phyloP scores from a whole-genome alignment of 495 filamentous ascomycete species.

The Penicillium lagena region DNA sequence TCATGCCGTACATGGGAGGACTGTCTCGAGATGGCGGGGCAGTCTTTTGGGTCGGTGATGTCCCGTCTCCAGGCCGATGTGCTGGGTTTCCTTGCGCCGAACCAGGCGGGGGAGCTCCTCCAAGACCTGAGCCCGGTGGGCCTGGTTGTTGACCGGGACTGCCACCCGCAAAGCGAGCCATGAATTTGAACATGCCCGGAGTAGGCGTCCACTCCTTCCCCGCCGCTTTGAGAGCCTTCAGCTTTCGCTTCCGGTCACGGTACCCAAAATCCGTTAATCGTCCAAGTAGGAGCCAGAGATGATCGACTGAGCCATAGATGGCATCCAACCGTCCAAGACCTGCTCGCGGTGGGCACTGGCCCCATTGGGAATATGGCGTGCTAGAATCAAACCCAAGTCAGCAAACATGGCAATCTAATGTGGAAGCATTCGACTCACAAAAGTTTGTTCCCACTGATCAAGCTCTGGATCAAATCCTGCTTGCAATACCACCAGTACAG shows the following conservation, averaged over 20 bases:
- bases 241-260: slow-evolving; percentile 72
- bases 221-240: slow-evolving; percentile 40
- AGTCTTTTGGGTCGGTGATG: slow-evolving; percentile 4
- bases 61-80: neutral
- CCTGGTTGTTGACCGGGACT: slow-evolving; percentile 9
- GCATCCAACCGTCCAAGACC: slow-evolving; percentile 72
- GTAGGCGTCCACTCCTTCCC: slow-evolving; percentile 54
- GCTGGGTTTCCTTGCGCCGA: slow-evolving; percentile 1
- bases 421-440: slow-evolving; percentile 56
- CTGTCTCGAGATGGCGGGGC: slow-evolving; percentile 3
- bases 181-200: slow-evolving; percentile 41
- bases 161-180: slow-evolving; percentile 29
- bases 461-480: slow-evolving; percentile 86
- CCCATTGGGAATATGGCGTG: slow-evolving; percentile 73
- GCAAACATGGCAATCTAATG: neutral
- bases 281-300: slow-evolving; percentile 75
- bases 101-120: neutral
- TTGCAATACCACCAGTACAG: slow-evolving; percentile 96
- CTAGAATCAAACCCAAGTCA: slow-evolving; percentile 36
- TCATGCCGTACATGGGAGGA: slow-evolving; percentile 49
- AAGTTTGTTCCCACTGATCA: slow-evolving; percentile 76
- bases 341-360: slow-evolving; percentile 77
- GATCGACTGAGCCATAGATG: slow-evolving; percentile 80
- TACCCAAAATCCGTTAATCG: slow-evolving; percentile 77
- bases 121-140: slow-evolving; percentile 17